These are phyloP conservation scores for Dactylellina haptotyla DNA, from an alignment of 2,329 filamentous ascomycete genomes.

Conservation along the genomic window DNA sequence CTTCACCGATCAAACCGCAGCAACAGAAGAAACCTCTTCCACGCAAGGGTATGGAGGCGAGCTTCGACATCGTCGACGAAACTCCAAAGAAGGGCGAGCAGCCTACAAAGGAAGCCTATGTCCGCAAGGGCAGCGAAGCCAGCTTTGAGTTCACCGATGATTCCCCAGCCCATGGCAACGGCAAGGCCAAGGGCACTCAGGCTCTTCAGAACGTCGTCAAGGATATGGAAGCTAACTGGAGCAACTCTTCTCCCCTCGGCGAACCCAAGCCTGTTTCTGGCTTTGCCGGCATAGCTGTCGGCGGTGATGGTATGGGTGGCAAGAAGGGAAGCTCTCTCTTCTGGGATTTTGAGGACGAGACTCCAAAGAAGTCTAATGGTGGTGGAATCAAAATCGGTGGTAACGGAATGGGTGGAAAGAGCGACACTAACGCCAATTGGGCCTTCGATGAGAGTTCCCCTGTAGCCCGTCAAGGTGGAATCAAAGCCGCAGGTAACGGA, in stretches of 20 bases:
- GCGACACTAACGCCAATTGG: constrained; percentile 68
- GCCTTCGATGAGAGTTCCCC: constrained; percentile 63
- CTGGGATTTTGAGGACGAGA: constrained; percentile 69
- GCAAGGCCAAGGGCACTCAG: constrained; percentile 65
- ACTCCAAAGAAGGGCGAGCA: constrained; percentile 63
- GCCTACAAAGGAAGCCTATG: constrained; percentile 47
- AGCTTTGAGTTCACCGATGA: constrained; percentile 82
- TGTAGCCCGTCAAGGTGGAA: constrained; percentile 19
- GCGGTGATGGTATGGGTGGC: constrained; percentile 57
- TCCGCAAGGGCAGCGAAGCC: constrained; percentile 73
- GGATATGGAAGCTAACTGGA: constrained; percentile 74
- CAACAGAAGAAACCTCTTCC: constrained; percentile 67
- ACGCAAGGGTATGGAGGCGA: constrained; percentile 80
- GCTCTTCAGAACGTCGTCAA: constrained; percentile 76
- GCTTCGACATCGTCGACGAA: constrained; percentile 86
- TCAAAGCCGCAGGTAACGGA: constrained; percentile 55
- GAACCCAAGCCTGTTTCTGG: constrained; percentile 52
- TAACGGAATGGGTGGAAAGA: constrained; percentile 74
- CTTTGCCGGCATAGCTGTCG: constrained; percentile 56
- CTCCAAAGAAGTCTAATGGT: constrained; percentile 65
- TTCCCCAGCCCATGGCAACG: constrained; percentile 65
- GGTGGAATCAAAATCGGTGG: constrained; percentile 67
- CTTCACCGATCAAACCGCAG: constrained; percentile 67
- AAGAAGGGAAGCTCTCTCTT: constrained; percentile 59
- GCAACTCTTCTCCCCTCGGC: constrained; percentile 59